Conservation (phyloP, 352 stramenopile species). For the Globisporangium irregulare region DNA sequence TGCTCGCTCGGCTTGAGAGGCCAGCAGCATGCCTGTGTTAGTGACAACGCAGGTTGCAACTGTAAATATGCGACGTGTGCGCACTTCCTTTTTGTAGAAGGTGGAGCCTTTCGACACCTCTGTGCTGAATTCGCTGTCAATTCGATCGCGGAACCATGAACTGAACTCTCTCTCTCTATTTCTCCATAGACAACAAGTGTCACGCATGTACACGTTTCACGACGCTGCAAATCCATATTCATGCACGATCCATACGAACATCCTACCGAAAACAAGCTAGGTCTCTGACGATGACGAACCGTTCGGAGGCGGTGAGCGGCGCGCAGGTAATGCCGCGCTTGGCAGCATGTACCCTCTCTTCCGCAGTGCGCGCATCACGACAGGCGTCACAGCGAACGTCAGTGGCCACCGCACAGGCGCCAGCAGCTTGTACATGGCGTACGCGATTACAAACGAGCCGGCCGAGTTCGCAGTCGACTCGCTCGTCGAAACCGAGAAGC, state of each 20-base stretch:
- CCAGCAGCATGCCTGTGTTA: no score
- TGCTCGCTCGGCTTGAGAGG: no score
- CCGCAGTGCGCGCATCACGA: slow-evolving; percentile 71
- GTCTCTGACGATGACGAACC: neutral
- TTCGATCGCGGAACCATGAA: neutral
- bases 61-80: neutral
- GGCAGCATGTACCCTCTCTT: slow-evolving; percentile 73
- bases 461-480: slow-evolving; percentile 56
- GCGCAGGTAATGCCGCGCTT: slow-evolving; percentile 6
- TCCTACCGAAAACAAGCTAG: neutral
- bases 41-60: neutral
- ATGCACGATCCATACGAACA: neutral
- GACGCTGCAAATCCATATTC: neutral
- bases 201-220: neutral
- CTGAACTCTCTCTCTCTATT: neutral
- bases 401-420: slow-evolving; percentile 76
- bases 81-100: neutral
- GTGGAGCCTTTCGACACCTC: no score
- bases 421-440: slow-evolving; percentile 80
- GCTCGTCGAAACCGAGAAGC: slow-evolving; percentile 36
- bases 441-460: slow-evolving; percentile 76
- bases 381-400: slow-evolving; percentile 74
- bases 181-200: neutral
- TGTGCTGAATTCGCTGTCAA: neutral
- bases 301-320: slow-evolving; percentile 9